These are phyloP conservation scores for Cyanidium caldarium DNA, from an alignment of 23 red algal genomes.

Conservation along the genomic window DNA sequence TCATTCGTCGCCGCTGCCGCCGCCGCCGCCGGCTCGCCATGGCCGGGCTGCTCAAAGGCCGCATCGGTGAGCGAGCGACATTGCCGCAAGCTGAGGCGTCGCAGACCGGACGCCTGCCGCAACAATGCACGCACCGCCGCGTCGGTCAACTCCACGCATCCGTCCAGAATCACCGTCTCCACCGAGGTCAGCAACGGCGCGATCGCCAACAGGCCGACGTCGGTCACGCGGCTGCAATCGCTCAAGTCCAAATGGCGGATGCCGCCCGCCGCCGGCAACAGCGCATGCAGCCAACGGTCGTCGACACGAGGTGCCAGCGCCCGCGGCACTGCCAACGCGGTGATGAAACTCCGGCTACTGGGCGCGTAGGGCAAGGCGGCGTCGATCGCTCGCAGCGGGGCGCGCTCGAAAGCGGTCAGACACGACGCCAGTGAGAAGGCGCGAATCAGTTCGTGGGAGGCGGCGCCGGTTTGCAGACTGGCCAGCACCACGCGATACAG, in stretches of 20 bases:
- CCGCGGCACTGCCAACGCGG: no score
- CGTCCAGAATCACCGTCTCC: not conserved
- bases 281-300: not conserved
- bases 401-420: no score
- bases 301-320: not conserved
- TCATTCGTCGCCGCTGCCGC: not conserved
- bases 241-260: not conserved
- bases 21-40: not conserved
- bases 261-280: not conserved
- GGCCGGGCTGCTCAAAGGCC: not conserved
- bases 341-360: no score
- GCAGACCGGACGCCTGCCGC: not conserved
- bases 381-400: no score
- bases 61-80: slow-evolving; percentile 1
- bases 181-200: not conserved
- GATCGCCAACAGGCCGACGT: slow-evolving; percentile 1
- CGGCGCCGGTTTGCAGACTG: no score
- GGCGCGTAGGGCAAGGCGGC: no score
- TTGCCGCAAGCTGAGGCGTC: not conserved
- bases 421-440: no score
- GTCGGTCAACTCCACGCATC: not conserved
- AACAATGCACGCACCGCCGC: not conserved
- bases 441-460: no score
- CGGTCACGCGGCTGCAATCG: slow-evolving; percentile 4
- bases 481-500: no score